These are phyloP conservation scores for Skeletonema potamos DNA, from an alignment of 108 stramenopile species.

Conservation along the genomic window DNA sequence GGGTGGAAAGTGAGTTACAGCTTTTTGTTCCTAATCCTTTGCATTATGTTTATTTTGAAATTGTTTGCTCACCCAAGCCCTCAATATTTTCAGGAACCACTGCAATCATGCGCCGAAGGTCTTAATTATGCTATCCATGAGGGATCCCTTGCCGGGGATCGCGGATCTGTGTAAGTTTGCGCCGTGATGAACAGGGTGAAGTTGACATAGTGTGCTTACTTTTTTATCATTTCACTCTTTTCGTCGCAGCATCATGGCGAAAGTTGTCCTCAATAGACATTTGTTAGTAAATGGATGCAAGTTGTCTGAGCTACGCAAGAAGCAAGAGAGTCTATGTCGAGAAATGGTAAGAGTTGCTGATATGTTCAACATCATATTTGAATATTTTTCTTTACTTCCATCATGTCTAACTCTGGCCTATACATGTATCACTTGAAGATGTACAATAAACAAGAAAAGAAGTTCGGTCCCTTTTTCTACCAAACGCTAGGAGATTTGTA, in stretches of 20 bases:
- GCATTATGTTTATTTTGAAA: not conserved
- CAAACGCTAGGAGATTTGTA: not conserved
- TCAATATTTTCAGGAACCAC: not conserved
- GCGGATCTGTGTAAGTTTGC: not conserved
- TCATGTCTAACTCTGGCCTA: not conserved
- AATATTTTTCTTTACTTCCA: not conserved
- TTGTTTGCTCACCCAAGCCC: not conserved
- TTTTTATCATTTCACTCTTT: not conserved
- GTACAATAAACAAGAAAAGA: not conserved
- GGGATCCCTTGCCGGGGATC: not conserved
- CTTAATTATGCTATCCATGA: not conserved
- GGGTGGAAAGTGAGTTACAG: not conserved
- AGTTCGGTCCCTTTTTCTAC: not conserved
- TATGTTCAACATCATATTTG: not conserved
- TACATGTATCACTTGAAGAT: not conserved
- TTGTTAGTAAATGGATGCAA: not conserved
- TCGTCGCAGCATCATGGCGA: not conserved
- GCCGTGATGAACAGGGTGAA: not conserved
- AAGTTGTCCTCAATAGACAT: not conserved
- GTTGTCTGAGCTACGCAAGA: not conserved
- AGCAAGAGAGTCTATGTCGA: not conserved
- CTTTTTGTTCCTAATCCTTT: not conserved
- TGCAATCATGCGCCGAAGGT: constrained; percentile 1
- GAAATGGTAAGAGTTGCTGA: not conserved
- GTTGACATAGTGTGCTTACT: not conserved